A percentile compares a stretch with the other conserved stretches of the same genome.
Conservation (phyloP, 2,329 filamentous ascomycete species). For the Mollisiaceae sp. region DNA sequence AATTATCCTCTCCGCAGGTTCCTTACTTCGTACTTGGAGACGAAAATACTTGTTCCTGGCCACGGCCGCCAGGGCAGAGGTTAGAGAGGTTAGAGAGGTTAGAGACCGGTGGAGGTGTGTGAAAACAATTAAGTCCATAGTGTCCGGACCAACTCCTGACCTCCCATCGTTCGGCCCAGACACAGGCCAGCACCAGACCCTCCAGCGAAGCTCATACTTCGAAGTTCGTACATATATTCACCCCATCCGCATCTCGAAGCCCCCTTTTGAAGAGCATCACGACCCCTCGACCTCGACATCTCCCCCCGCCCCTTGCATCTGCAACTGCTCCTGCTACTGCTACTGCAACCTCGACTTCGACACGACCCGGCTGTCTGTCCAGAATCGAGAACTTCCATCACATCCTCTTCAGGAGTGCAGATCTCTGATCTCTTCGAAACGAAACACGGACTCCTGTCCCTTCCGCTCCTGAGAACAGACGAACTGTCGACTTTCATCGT, state of each 20-base stretch:
- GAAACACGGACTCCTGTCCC: slow-evolving; percentile 28
- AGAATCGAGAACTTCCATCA: slow-evolving; percentile 19
- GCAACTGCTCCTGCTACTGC: too few relatives aligned
- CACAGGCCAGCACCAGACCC: background rate
- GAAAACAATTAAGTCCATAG: slow-evolving; percentile 13
- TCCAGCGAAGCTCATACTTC: background rate
- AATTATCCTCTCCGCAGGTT: slow-evolving; percentile 31
- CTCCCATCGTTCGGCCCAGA: slow-evolving; percentile 11
- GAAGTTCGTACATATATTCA: slow-evolving; percentile 5
- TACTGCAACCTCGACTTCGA: background rate
- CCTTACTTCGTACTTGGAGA: slow-evolving; percentile 35
- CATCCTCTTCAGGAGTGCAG: slow-evolving; percentile 34
- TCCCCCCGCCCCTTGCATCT: slow-evolving; percentile 5
- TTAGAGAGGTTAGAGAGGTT: too few relatives aligned
- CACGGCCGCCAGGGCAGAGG: too few relatives aligned
- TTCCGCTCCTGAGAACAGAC: slow-evolving; percentile 4
- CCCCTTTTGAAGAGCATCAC: slow-evolving; percentile 2
- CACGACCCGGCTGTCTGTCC: slow-evolving; percentile 23
- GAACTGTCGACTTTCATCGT: slow-evolving; percentile 25
- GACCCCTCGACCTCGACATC: background rate
- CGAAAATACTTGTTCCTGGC: slow-evolving; percentile 29
- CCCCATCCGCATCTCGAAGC: slow-evolving; percentile 3
- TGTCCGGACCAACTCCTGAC: background rate
- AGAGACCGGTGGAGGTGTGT: slow-evolving; percentile 6
- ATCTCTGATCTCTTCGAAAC: slow-evolving; percentile 31